Base-by-base conservation (phyloP, 306 rosid genomes). In the Cyclanthera cordifolia region DNA sequence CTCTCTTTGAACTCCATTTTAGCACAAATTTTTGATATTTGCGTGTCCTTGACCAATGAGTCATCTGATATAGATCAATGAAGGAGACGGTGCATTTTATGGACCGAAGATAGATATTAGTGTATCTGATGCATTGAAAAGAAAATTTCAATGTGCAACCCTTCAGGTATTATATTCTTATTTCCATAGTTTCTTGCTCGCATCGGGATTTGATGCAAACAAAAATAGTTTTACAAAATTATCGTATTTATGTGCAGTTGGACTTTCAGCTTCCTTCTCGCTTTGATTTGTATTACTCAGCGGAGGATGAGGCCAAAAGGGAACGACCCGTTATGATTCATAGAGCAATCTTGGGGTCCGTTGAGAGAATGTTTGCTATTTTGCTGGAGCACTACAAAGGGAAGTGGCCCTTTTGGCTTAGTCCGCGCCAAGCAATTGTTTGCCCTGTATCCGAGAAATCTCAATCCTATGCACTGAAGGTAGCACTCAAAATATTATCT, bases 371-470 rank as follows among this genome's bases (percentile, higher is more conserved):
- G 96, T 88, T 91, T 84, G 96, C 95, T 63, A 87, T 88, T 55
- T 81, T 91, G 54, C 79, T 91, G 82, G 97, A 89, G 88, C 95
- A 91, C 80, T 91, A 85, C 81, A 88, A 87, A 80, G 97, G 96
- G 27, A 91, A 88, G 77, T 88, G 97, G 96, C 97, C 97, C 72
- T 87, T 91, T 77, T 91, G 97, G 96, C 96, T 88, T 61, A 91
- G 96, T 82, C 96, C 97, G 45, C 97, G 95, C 49, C 97, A 91
- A 79, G 89, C 95, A 0, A 85, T 91, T 83, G 82, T 91, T 37
- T 91, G 97, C 77, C 91, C 96, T 0, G 95, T 91, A 79, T 88
- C 96, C 0, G 91, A 85, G 74, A 89, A 89, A 77, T 88, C 96
- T 70, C 86, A 85, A 74, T 58, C 90, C 30, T 91, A 88, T 61